Conservation (phyloP, 2,329 filamentous ascomycete genomes). For the Gyromitra esculenta region DNA sequence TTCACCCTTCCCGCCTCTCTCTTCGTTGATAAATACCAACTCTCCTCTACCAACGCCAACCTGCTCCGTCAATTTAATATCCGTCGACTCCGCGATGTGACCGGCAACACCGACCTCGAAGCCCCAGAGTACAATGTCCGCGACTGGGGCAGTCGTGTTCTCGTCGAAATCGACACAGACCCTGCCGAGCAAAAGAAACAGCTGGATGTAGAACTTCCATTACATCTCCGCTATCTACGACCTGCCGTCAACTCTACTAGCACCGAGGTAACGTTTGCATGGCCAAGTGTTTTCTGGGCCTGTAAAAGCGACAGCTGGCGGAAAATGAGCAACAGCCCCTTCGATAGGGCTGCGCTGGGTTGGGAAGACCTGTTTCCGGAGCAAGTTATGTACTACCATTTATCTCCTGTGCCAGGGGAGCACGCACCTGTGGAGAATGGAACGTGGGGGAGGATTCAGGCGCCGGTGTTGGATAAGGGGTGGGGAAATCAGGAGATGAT, state of each 20-base stretch:
- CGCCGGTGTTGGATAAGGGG: constrained; percentile 53
- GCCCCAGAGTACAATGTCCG: constrained; percentile 54
- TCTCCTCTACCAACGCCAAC: constrained; percentile 55
- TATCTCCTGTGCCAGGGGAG: constrained; percentile 50
- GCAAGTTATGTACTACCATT: constrained; percentile 56
- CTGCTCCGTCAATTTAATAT: constrained; percentile 55
- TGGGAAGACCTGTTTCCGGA: constrained; percentile 57
- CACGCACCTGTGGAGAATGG: constrained; percentile 21
- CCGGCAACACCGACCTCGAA: constrained; percentile 57
- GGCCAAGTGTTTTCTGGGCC: constrained; percentile 57
- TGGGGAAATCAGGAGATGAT: constrained; percentile 49
- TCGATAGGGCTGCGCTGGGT: constrained; percentile 55
- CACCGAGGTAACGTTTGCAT: constrained; percentile 52
- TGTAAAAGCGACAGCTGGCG: constrained; percentile 51
- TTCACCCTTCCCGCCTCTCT: constrained; percentile 56
- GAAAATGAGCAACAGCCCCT: constrained; percentile 55
- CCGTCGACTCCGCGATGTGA: constrained; percentile 53
- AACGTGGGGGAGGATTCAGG: constrained; percentile 52
- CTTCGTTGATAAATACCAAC: constrained; percentile 57
- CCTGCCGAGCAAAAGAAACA: constrained; percentile 12
- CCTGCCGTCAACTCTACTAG: constrained; percentile 44
- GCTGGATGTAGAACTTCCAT: constrained; percentile 56
- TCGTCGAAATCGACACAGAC: constrained; percentile 56
- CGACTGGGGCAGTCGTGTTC: constrained; percentile 56
- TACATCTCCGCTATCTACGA: constrained; percentile 56